These are phyloP conservation scores for Angophora floribunda DNA, from an alignment of 345 rosid species.

Conservation along the genomic window DNA sequence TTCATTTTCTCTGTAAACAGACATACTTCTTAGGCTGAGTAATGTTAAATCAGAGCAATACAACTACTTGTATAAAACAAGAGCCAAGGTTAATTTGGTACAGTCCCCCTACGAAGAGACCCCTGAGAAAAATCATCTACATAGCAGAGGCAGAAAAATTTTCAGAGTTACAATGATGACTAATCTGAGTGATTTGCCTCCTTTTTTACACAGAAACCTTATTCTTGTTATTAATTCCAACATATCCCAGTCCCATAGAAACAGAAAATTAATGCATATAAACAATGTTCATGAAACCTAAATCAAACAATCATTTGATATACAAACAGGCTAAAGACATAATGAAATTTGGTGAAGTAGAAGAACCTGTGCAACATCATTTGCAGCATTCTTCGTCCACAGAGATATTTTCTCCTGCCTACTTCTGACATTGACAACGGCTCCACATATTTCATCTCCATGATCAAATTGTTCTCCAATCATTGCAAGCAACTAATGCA, in stretches of 20 bases:
- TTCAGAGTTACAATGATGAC: not conserved
- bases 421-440: slow-evolving; percentile 59
- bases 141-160: not conserved
- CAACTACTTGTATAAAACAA: not conserved
- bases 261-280: not conserved
- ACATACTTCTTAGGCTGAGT: not conserved
- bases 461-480: slow-evolving; percentile 91
- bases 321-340: not conserved
- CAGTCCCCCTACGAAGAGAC: not conserved
- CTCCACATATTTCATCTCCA: slow-evolving; percentile 97
- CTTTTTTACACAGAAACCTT: not conserved
- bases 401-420: slow-evolving; percentile 62
- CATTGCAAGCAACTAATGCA: slow-evolving; percentile 66
- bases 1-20: not conserved
- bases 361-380: slow-evolving; percentile 81
- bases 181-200: not conserved
- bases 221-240: not conserved
- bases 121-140: not conserved
- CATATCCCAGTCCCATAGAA: not conserved
- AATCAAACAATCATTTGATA: not conserved
- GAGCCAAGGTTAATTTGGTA: not conserved
- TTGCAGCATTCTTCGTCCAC: slow-evolving; percentile 91
- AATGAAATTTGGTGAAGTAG: not conserved
- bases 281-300: not conserved
- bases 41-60: not conserved